These are phyloP conservation scores for Akanthomyces dipterigenus DNA, from an alignment of 2,329 filamentous ascomycete species.

Conservation along the genomic window DNA sequence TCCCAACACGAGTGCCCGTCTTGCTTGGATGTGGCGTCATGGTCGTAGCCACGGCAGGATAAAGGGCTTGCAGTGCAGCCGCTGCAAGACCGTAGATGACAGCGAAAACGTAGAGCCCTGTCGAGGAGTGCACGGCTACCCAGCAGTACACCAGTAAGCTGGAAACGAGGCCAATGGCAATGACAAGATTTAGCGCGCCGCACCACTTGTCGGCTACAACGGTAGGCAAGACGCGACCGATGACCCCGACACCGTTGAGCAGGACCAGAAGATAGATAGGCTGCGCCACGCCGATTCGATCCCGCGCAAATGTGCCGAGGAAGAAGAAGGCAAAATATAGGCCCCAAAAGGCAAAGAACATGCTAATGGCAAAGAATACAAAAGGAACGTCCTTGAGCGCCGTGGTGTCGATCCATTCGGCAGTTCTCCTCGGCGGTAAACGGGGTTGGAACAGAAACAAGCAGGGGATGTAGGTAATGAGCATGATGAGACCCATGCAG, in stretches of 20 bases:
- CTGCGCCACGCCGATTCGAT: slow-evolving; percentile 18
- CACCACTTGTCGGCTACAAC: slow-evolving; percentile 40
- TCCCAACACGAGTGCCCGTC: slow-evolving; percentile 28
- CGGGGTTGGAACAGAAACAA: slow-evolving; percentile 33
- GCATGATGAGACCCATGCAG: slow-evolving; percentile 39
- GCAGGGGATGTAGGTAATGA: slow-evolving; percentile 31
- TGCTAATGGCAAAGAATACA: slow-evolving; percentile 26
- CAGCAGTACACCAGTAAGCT: slow-evolving; percentile 24
- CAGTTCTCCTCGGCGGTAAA: slow-evolving; percentile 32
- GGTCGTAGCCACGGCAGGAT: slow-evolving; percentile 42
- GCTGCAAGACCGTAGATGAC: slow-evolving; percentile 44
- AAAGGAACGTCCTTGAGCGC: slow-evolving; percentile 36
- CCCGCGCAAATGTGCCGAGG: slow-evolving; percentile 41
- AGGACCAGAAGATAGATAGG: slow-evolving; percentile 21
- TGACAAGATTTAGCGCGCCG: slow-evolving; percentile 45
- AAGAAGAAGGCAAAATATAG: slow-evolving; percentile 41
- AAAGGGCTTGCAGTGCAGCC: slow-evolving; percentile 43
- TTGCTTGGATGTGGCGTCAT: slow-evolving; percentile 26
- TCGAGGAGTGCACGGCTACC: slow-evolving; percentile 18
- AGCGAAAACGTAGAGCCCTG: slow-evolving; percentile 23
- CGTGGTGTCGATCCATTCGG: slow-evolving; percentile 35
- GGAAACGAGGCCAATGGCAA: slow-evolving; percentile 26
- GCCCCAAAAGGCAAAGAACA: slow-evolving; percentile 29
- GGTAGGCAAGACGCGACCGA: slow-evolving; percentile 42
- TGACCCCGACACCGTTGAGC: slow-evolving; percentile 46